These are phyloP conservation scores for Termitomyces sp. DNA, from an alignment of 768 basidiomycete genomes.

Conservation along the genomic window DNA sequence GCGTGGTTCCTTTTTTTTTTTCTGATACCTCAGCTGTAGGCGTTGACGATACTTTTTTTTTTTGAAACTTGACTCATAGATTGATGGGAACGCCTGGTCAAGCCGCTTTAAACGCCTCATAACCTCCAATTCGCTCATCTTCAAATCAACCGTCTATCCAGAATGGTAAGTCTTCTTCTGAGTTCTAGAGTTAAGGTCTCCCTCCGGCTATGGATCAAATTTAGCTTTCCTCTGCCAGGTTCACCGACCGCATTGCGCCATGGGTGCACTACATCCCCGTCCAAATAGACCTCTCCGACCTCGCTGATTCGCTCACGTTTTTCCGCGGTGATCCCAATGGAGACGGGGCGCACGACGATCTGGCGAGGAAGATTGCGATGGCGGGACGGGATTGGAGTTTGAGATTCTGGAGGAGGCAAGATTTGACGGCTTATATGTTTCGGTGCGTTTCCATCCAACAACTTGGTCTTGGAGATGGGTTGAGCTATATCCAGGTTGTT, in stretches of 20 bases:
- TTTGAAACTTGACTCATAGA: conserved; percentile 20
- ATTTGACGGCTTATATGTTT: conserved; percentile 55
- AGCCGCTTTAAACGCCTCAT: conserved; percentile 61
- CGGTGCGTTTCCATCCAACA: conserved; percentile 35
- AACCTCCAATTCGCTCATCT: conserved; percentile 52
- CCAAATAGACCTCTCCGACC: conserved; percentile 35
- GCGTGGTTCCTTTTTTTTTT: conserved; percentile 20
- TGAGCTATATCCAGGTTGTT: conserved; percentile 34
- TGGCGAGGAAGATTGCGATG: conserved; percentile 52
- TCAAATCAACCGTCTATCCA: conserved; percentile 63
- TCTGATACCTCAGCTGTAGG: background rate
- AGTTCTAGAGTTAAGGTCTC: background rate
- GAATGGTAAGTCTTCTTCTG: conserved; percentile 48
- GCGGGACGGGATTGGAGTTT: conserved; percentile 56
- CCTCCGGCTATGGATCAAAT: background rate
- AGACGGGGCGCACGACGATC: conserved; percentile 30
- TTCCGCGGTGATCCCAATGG: background rate
- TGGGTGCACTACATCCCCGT: conserved; percentile 77
- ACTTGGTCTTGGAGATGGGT: background rate
- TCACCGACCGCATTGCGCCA: conserved; percentile 46
- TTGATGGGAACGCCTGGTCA: conserved; percentile 62
- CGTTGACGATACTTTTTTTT: no score
- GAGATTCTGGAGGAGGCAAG: conserved; percentile 55
- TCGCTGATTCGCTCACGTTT: background rate
- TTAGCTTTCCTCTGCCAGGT: conserved; percentile 29